Evolutionary conservation across 1,284 basidiomycete genomes (phyloP).

Genomic region (Sanghuangporus weigelae): DNA sequence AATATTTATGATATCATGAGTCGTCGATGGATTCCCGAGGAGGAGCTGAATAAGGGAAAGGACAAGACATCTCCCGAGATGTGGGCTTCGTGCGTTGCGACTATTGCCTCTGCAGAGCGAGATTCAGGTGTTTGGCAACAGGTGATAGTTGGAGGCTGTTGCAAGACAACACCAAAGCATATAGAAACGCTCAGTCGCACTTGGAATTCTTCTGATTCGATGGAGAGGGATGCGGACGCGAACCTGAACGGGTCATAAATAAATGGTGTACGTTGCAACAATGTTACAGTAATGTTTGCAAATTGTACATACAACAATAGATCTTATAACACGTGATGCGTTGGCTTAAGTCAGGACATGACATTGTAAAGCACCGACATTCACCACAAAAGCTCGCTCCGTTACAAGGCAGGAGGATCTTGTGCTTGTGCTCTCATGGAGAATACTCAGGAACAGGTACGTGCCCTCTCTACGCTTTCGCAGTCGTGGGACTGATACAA

Average conservation of each 20-base stretch:
- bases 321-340: too few relatives aligned
- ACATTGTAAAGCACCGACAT: too few relatives aligned
- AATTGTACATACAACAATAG: neutral
- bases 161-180: constrained; percentile 54
- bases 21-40: constrained; percentile 40
- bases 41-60: constrained; percentile 1
- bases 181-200: constrained; percentile 33
- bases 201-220: too few relatives aligned
- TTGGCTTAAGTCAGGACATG: too few relatives aligned
- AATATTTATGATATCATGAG: constrained; percentile 47
- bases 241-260: too few relatives aligned
- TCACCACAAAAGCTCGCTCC: too few relatives aligned
- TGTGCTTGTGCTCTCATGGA: neutral
- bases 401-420: too few relatives aligned
- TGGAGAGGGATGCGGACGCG: too few relatives aligned
- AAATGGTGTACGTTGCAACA: neutral
- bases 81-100: constrained; percentile 43
- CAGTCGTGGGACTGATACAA: neutral
- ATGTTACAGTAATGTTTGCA: neutral
- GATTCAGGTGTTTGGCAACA: constrained; percentile 41
- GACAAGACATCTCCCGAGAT: constrained; percentile 13
- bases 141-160: constrained; percentile 69
- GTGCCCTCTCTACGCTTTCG: neutral
- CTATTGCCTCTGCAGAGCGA: constrained; percentile 25
- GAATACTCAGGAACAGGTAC: neutral